Base-by-base conservation (phyloP, 805 yeast species). In the Myxozyma geophila region DNA sequence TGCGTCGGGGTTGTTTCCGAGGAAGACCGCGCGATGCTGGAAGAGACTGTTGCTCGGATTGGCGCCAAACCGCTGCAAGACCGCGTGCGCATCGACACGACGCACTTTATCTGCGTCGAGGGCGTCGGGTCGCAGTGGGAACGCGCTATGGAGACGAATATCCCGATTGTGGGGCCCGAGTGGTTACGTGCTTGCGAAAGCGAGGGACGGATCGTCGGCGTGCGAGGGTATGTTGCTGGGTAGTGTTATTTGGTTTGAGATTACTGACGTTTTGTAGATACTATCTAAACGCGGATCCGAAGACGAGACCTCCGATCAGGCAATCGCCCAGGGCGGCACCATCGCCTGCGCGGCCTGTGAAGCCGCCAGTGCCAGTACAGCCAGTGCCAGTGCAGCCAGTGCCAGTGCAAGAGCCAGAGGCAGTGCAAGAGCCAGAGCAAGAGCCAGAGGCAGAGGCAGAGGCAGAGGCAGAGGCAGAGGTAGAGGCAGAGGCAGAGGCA, bases 121-220 rank as follows among this genome's bases (percentile, higher is more conserved):
- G 86, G 86, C 54, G 79, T 79, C 48, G 91, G 90, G n/a, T 81
- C 87, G 17, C 92, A 90, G 75, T 89, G 84, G 78, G 81, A 86
- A 66, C 87, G 85, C 73, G 99, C 98, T 1, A 81, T 83, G 66
- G 92, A 88, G 58, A 84, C 85, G 79, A 95, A 92, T 73, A 91
- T 95, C 60, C 99, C 99, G 1, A 84, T 95, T 46, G 92, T 95
- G 35, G 84, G 96, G 75, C 98, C 99, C 0, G 98, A 95, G 74
- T 95, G 98, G 98, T 79, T 95, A 62, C 88, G 89, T 75, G 97
- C 98, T 0, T 95, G 98, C 78, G 96, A 90, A 71, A 75, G 82
- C 49, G 98, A 92, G 44, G 85, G 95, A 70, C 79, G 97, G 72
- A 87, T 95, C 60, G 96, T 92, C 49, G 97, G 98, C 35, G 99